Evolutionary conservation across 345 rosid species (phyloP).

Genomic region (Psidium friedrichsthalianum): DNA sequence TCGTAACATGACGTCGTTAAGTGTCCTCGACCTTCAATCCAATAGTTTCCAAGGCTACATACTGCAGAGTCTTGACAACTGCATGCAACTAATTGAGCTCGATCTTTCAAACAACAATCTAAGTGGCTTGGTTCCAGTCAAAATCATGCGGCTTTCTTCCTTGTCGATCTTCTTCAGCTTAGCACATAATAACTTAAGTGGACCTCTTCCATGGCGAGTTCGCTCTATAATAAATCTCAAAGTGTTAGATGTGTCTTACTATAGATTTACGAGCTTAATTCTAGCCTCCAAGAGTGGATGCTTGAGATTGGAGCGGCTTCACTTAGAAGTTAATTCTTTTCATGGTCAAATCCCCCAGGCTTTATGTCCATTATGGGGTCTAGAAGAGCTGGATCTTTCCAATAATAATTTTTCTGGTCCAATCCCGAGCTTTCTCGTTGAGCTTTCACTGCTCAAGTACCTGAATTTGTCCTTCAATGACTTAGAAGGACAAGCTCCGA

Average conservation of each 20-base stretch:
- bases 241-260: not conserved
- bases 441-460: not conserved
- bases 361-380: not conserved
- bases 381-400: not conserved
- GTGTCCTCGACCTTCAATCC: fast-evolving
- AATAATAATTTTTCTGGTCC: not conserved
- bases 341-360: not conserved
- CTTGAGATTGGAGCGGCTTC: not conserved
- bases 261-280: not conserved
- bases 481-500: not conserved
- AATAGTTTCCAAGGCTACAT: not conserved
- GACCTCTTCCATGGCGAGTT: not conserved
- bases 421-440: not conserved
- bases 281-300: fast-evolving
- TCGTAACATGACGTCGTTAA: not conserved
- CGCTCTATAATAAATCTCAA: not conserved
- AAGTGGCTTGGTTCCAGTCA: not conserved
- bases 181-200: not conserved
- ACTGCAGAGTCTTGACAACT: not conserved
- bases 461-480: not conserved
- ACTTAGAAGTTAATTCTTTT: not conserved
- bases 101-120: not conserved
- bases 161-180: not conserved
- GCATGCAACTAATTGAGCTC: fast-evolving
- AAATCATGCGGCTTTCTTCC: not conserved